Conservation (phyloP, 73 alveolate genomes). For the Tetrahymena borealis region DNA sequence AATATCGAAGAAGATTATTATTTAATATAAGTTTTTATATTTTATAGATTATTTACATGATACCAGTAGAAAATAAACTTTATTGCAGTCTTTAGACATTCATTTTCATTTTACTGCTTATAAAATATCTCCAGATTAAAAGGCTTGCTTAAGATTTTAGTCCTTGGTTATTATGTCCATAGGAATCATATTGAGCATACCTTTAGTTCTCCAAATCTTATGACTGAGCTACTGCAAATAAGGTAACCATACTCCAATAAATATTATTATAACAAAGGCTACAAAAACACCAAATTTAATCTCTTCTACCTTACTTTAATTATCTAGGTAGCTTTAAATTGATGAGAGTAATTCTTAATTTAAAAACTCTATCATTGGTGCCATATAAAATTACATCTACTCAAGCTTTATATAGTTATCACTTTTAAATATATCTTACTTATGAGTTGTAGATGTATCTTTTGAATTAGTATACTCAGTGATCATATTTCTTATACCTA, state of each 20-base stretch:
- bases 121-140: slow-evolving; percentile 17
- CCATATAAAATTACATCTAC: background rate
- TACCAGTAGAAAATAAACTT: background rate
- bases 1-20: no score
- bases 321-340: background rate
- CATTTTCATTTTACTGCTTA: slow-evolving; percentile 32
- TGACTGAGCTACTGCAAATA: slow-evolving; percentile 1
- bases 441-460: background rate
- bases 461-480: background rate
- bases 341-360: background rate
- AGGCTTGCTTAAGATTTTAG: slow-evolving; percentile 24
- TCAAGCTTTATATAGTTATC: background rate
- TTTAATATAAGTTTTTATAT: no score
- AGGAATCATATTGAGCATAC: slow-evolving; percentile 39
- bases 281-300: background rate
- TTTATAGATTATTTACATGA: background rate
- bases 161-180: slow-evolving; percentile 26
- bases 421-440: background rate
- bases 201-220: slow-evolving; percentile 39
- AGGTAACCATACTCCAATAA: slow-evolving; percentile 24
- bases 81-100: background rate
- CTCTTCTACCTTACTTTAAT: background rate
- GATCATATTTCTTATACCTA: background rate
- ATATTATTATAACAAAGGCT: background rate
- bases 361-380: background rate